Evolutionary conservation across 1,284 basidiomycete species (phyloP), one percentile per base, ranked within the genome.

Genomic region (Cutaneotrichosporon cutaneum): DNA sequence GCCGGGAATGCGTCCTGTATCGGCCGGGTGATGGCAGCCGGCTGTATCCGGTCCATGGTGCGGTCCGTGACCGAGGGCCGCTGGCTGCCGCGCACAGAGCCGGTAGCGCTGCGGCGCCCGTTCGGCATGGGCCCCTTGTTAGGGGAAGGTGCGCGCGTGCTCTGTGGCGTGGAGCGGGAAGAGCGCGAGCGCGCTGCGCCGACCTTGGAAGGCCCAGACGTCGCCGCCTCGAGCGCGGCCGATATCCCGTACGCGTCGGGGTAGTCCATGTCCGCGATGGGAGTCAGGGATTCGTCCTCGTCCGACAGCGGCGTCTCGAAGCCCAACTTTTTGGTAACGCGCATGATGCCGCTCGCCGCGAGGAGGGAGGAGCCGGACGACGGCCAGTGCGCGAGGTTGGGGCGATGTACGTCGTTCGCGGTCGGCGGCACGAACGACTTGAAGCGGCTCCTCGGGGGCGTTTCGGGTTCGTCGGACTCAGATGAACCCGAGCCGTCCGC

Each of bases 241-340:
- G 65, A 53, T 14, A 70, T 69, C 13, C 70, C 70, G 54, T 72
- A 72, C 5, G 72, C 69, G 50, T 73, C 70, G 7, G 70, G 69
- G 42, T 67, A 70, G 57, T 72, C 64, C 50, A 59, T 50, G 50
- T 66, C 64, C 10, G 55, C 59, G 5, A 50, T 55, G 0, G 64
- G 64, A 5, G 64, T 62, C 14, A 61, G 52, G 32, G 51, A 33
- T 47, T 58, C 59, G 14, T 64, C 63, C 10, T 32, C 24, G 26
- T 60, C 59, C 3, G 44, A 33, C 11, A 54, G 16, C n/a, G 64
- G 64, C 8, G 57, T 61, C 26, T 66, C 64, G 8, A 66, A 51
- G 21, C 54, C 39, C 0, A 66, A 36, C 26, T 54, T 53, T 52
- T 61, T 65, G 32, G 16, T 26, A 2, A 48, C 14, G 21, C 53